Conservation (phyloP, 139 green algal genomes). For the Auxenochlorella pyrenoidosa region DNA sequence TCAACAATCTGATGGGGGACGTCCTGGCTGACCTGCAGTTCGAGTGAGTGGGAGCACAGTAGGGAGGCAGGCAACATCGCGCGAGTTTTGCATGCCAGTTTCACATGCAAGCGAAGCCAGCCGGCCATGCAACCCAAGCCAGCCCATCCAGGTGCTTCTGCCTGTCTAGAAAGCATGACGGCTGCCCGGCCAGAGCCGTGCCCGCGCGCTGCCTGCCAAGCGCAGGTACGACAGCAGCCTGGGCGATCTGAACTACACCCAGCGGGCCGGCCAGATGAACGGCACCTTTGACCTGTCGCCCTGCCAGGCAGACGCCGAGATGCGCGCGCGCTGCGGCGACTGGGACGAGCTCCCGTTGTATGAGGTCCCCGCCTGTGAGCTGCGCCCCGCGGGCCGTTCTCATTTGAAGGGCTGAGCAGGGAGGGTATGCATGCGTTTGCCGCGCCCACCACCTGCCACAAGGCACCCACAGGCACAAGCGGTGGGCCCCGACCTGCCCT, state of each 20-base stretch:
- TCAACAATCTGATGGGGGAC: constrained; percentile 12
- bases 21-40: constrained; percentile 15
- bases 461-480: too few species aligned
- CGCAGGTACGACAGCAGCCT: constrained; percentile 24
- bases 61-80: too few species aligned
- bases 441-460: too few species aligned
- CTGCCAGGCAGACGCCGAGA: background rate
- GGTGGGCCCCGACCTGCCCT: too few species aligned
- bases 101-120: too few species aligned
- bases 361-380: background rate
- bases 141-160: too few species aligned
- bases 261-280: background rate
- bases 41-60: background rate
- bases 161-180: too few species aligned
- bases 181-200: background rate
- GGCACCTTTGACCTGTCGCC: constrained; percentile 1
- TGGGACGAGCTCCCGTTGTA: background rate
- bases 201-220: background rate
- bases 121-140: too few species aligned
- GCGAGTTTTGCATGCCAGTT: too few species aligned
- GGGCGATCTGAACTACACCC: background rate
- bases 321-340: background rate
- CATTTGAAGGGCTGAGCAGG: too few species aligned
- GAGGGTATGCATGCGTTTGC: background rate
- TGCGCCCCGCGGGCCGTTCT: background rate